Evolutionary conservation across 305 asterid genomes (phyloP).

Genomic region (Fraxinus paxiana): DNA sequence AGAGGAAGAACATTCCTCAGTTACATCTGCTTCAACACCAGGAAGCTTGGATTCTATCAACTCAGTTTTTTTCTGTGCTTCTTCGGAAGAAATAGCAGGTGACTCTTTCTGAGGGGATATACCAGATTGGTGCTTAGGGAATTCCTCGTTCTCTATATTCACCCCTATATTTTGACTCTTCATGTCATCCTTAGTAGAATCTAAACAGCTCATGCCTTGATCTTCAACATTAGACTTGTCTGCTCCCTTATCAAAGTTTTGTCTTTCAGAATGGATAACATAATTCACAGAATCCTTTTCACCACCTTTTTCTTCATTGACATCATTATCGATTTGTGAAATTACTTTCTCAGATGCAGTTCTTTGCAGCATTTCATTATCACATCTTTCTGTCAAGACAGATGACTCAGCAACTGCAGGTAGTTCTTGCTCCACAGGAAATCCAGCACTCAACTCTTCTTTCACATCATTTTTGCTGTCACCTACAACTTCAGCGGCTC

Average conservation of each 20-base stretch:
- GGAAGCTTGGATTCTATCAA: conserved; percentile 24
- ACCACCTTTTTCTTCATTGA: conserved; percentile 17
- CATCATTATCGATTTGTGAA: conserved; percentile 15
- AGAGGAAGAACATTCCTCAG: conserved; percentile 20
- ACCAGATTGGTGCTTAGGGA: conserved; percentile 12
- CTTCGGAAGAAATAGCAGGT: conserved; percentile 23
- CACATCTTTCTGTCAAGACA: conserved; percentile 18
- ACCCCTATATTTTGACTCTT: conserved; percentile 16
- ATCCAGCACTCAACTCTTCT: conserved; percentile 17
- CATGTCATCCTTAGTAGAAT: conserved; percentile 7
- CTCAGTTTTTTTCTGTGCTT: conserved; percentile 25
- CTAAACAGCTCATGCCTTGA: conserved; percentile 4
- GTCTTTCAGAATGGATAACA: conserved; percentile 22
- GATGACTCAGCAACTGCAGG: not conserved
- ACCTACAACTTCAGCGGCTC: conserved; percentile 26
- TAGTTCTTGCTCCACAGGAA: conserved; percentile 21
- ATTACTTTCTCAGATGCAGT: conserved; percentile 16
- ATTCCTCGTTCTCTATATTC: conserved; percentile 29
- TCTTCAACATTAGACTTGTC: conserved; percentile 10
- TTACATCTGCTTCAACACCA: conserved; percentile 25
- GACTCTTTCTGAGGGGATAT: conserved; percentile 19
- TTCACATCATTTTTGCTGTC: conserved; percentile 27
- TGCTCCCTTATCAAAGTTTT: conserved; percentile 5
- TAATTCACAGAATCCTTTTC: not conserved
- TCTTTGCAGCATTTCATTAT: conserved; percentile 18